Evolutionary conservation across 2,329 filamentous ascomycete species (phyloP).

Genomic region (Xylaria sp.): DNA sequence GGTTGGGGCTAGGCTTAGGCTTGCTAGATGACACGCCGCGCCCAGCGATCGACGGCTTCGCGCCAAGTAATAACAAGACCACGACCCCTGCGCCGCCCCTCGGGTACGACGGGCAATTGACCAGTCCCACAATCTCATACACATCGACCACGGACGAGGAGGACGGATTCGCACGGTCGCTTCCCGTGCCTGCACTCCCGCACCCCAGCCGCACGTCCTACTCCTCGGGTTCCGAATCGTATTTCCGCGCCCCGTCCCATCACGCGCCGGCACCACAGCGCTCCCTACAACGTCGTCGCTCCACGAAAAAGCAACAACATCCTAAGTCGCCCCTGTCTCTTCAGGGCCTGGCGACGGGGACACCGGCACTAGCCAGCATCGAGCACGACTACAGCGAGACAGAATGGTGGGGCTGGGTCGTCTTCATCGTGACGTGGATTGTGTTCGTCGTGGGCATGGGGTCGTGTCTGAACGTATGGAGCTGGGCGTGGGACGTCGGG

Average conservation of each 20-base stretch:
- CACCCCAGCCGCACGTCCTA: slow-evolving; percentile 39
- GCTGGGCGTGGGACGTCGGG: slow-evolving; percentile 98
- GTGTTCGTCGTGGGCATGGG: slow-evolving; percentile 97
- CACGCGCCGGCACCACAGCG: slow-evolving; percentile 18
- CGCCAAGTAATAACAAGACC: slow-evolving; percentile 32
- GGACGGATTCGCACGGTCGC: slow-evolving; percentile 60
- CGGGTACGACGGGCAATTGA: slow-evolving; percentile 31
- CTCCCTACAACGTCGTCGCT: slow-evolving; percentile 42
- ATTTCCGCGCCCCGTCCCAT: slow-evolving; percentile 42
- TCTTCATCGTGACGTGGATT: slow-evolving; percentile 85
- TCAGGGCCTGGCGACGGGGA: slow-evolving; percentile 43
- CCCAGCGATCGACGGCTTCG: slow-evolving; percentile 43
- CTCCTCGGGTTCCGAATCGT: slow-evolving; percentile 59
- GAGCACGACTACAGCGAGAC: slow-evolving; percentile 88
- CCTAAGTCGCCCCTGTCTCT: slow-evolving; percentile 58
- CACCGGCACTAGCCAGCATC: slow-evolving; percentile 39
- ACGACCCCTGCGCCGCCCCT: slow-evolving; percentile 12
- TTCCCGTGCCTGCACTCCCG: slow-evolving; percentile 39
- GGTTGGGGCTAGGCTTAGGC: slow-evolving; percentile 41
- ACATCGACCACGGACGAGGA: slow-evolving; percentile 81
- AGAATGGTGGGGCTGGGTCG: slow-evolving; percentile 96
- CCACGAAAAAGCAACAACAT: slow-evolving; percentile 38
- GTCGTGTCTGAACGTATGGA: slow-evolving; percentile 90
- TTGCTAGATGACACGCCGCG: slow-evolving; percentile 43
- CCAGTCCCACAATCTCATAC: slow-evolving; percentile 54